phyloP scores from a whole-genome alignment of 2,329 filamentous ascomycete species.

The Coleophoma eucalyptorum region DNA sequence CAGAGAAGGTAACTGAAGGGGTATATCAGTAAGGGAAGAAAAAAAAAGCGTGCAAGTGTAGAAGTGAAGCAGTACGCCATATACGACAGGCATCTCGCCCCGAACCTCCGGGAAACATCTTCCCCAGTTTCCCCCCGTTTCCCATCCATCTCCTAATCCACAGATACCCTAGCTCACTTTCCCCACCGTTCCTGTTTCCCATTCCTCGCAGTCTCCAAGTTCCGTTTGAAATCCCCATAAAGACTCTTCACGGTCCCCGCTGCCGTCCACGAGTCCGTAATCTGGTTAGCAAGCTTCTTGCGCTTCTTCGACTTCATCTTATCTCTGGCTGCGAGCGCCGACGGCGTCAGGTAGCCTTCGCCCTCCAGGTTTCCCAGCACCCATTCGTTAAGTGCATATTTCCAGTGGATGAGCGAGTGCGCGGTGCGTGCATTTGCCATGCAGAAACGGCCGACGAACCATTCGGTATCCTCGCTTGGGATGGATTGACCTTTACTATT shows the following conservation, averaged over 20 bases:
- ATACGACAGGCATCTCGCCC: too few species aligned
- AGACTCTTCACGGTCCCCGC: slow-evolving; percentile 56
- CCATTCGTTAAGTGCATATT: slow-evolving; percentile 68
- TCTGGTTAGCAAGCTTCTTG: slow-evolving; percentile 55
- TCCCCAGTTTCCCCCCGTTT: too few species aligned
- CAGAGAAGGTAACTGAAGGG: too few species aligned
- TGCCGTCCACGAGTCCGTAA: slow-evolving; percentile 61
- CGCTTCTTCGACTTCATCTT: slow-evolving; percentile 56
- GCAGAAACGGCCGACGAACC: slow-evolving; percentile 53
- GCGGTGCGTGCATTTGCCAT: slow-evolving; percentile 64
- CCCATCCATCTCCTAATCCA: too few species aligned
- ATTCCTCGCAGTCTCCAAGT: slow-evolving; percentile 54
- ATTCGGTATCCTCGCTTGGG: slow-evolving; percentile 39
- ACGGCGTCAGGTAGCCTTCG: slow-evolving; percentile 52
- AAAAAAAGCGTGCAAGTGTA: too few species aligned
- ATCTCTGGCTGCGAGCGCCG: slow-evolving; percentile 57
- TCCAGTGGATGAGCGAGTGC: slow-evolving; percentile 74
- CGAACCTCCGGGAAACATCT: too few species aligned
- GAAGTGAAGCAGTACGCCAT: too few species aligned
- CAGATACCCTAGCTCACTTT: not conserved
- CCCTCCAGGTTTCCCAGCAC: slow-evolving; percentile 58
- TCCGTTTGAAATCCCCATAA: slow-evolving; percentile 62
- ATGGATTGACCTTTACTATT: slow-evolving; percentile 44
- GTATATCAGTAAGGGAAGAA: too few species aligned
- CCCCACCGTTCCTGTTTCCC: slow-evolving; percentile 26